Evolutionary conservation across 352 stramenopile genomes (phyloP).

Genomic region (Thraustochytrium sp.): DNA sequence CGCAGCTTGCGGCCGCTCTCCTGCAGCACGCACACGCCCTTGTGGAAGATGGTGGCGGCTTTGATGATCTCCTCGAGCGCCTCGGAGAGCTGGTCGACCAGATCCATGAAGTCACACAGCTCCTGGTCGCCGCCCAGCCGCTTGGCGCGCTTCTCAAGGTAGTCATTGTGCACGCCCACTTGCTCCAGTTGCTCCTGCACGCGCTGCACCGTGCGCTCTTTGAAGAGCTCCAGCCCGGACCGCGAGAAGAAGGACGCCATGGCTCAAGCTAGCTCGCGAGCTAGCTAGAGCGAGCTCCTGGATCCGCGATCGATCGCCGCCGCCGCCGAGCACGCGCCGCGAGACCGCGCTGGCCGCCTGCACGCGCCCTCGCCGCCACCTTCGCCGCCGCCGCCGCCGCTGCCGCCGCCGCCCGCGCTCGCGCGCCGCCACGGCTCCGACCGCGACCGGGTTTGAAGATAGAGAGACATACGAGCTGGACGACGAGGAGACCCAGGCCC

Average conservation of each 20-base stretch:
- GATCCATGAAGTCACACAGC: constrained; percentile 14
- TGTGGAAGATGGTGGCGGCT: constrained; percentile 28
- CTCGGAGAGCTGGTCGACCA: background rate
- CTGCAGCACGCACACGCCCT: constrained; percentile 36
- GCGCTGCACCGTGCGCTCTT: constrained; percentile 25
- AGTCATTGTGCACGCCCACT: constrained; percentile 26
- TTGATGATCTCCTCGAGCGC: constrained; percentile 4
- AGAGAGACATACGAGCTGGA: no score
- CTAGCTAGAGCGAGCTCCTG: no score
- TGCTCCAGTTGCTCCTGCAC: constrained; percentile 40
- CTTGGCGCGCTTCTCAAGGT: constrained; percentile 23
- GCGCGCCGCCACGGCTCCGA: no score
- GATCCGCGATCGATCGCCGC: no score
- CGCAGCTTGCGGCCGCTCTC: background rate
- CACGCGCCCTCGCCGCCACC: no score
- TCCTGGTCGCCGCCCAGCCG: background rate
- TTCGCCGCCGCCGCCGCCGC: no score
- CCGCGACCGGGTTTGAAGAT: no score
- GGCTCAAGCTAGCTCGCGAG: no score
- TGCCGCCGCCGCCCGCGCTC: no score
- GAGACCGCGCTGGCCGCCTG: no score
- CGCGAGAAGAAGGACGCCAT: constrained; percentile 12
- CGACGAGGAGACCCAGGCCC: no score
- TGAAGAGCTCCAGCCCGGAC: constrained; percentile 18
- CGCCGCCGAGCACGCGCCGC: no score